Evolutionary conservation across 805 yeast genomes (phyloP).

Genomic region (Pichia paraexigua): DNA sequence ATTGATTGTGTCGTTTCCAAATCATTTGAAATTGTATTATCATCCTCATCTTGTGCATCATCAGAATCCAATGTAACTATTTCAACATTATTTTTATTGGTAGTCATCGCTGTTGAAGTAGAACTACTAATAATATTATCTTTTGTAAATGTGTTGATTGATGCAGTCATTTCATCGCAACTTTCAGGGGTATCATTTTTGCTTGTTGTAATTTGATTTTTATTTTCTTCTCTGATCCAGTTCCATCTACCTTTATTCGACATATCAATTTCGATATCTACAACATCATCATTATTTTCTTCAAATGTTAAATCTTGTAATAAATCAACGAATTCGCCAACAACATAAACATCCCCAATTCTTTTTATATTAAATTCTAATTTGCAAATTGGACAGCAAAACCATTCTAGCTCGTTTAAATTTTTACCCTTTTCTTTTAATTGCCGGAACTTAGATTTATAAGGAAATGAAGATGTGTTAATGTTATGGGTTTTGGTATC

Average conservation of each 20-base stretch:
- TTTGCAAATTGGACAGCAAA: slow-evolving; percentile 30
- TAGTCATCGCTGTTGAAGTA: neutral
- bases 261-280: slow-evolving; percentile 21
- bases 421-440: slow-evolving; percentile 13
- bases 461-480: slow-evolving; percentile 17
- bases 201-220: slow-evolving; percentile 10
- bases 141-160: no score
- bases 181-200: neutral
- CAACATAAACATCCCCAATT: slow-evolving; percentile 27
- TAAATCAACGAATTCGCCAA: slow-evolving; percentile 26
- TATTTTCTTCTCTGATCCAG: slow-evolving; percentile 12
- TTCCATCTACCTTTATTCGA: slow-evolving; percentile 22
- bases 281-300: slow-evolving; percentile 11
- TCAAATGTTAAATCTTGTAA: slow-evolving; percentile 14
- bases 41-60: slow-evolving; percentile 12
- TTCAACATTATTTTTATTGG: slow-evolving; percentile 3
- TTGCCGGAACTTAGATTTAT: slow-evolving; percentile 14
- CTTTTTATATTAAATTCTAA: slow-evolving; percentile 26
- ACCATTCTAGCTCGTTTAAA: slow-evolving; percentile 24
- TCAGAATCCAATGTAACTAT: slow-evolving; percentile 11
- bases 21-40: neutral
- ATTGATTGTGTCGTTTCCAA: neutral
- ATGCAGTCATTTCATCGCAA: neutral
- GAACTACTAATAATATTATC: neutral
- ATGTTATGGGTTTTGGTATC: slow-evolving; percentile 18